Base-by-base conservation (phyloP, 2,329 filamentous ascomycete species). In the Phialemonium atrogriseum region DNA sequence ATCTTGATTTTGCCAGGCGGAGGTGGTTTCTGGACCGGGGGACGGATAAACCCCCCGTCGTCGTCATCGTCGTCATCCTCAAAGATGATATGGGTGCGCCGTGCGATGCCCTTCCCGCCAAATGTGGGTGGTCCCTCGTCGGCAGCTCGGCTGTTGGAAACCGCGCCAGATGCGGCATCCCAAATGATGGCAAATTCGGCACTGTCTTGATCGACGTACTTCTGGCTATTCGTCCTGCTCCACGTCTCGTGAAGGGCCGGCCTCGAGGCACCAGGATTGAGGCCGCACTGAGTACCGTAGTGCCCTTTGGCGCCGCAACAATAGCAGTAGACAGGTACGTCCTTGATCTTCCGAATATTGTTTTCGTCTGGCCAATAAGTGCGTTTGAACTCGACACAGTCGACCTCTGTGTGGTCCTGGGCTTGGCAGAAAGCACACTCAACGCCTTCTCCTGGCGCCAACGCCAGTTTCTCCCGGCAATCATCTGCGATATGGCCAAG, bases 341-440 rank as follows among this genome's bases (percentile, higher is more conserved):
- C 50, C 29, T 54, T 55, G 23, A 78, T 71, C 37, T 62, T 73
- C 35, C 57, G 60, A 29, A 64, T 54, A 10, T 52, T 52, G 11
- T 54, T 47, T 8, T 54, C 44, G 10, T 56, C 51, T 3, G 60
- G 62, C 10, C 56, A 50, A 47, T 69, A 79, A 12, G 64, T 73
- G 35, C 68, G 62, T 77, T 77, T 84, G 15, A 79, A 56, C 28
- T 65, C 58, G 32, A 70, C 65, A 49, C 81, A 85, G 3, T 67
- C 55, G 10, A 59, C 49, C 47, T 84, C 80, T 7, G 66, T 43
- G 44, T 86, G 81, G 7, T 66, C 59, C 4, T 46, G 41, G 6
- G 65, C 65, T 23, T 58, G 58, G 51, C 81, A 86, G 20, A 76
- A 59, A 9, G 72, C 70, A 49, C 81, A 86, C 3, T 67, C 64